Evolutionary conservation across 2,329 filamentous ascomycete species (phyloP), one percentile per base, ranked within the genome.

Genomic region (Hymenoscyphus occultus): DNA sequence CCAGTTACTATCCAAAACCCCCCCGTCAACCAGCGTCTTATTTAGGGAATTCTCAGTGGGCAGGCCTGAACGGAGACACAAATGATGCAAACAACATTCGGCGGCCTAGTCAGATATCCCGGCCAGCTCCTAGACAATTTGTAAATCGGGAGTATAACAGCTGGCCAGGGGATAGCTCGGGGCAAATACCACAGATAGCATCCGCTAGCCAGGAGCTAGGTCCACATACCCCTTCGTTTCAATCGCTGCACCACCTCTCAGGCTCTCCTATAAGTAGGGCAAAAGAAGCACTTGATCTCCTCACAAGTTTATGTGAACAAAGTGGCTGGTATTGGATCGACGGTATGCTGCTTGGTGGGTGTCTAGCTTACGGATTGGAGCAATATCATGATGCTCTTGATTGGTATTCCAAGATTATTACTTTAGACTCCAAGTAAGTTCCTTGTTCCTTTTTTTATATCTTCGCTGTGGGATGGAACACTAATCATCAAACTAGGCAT

Each of bases 311-410:
- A 6, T 96, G 92, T 74, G 87, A 90, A 72, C 89, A 94, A 75
- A 92, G 89, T 72, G 84, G 83, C 10, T 95, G 92, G 91, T 85
- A 87, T 71, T 99, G 95, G 95, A 85, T 93, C 62, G 94, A 98
- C 74, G 95, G 95, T 1, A 93, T 98, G 81, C 81, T 98, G 48
- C 81, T 98, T 6, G 92, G 91, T 48, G 95, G 95, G 1, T 98
- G 95, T 78, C 81, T 99, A 65, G 90, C 94, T 60, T 98, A 98
- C 78, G 93, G 91, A 7, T 79, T 98, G 14, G 92, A 92, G 67
- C 88, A 92, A 74, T 96, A 95, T 74, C 85, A 90, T 67, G 89
- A 92, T 68, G 89, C 91, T 16, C 77, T 90, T 58, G 84, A 87
- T 66, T 92, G 89, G 88, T 94, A 92, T 76, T 86, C 83, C 65